phyloP scores from a whole-genome alignment of 2,329 filamentous ascomycete species.

The Diaporthe aspalathi region DNA sequence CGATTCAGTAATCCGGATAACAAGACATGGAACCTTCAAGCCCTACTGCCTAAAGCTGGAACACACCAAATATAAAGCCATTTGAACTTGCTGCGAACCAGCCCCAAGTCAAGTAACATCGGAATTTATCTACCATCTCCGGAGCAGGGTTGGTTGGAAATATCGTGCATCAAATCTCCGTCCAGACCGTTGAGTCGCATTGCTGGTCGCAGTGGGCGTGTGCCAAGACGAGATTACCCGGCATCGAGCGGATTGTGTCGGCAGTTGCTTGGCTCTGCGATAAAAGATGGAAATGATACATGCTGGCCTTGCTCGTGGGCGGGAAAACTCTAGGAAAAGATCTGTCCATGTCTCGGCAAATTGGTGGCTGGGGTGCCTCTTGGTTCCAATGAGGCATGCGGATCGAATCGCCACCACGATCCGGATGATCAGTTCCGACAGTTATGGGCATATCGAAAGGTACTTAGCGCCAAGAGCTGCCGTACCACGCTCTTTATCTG shows the following conservation, averaged over 20 bases:
- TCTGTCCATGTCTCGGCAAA: background rate
- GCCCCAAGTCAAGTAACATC: too few species aligned
- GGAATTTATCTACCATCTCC: too few species aligned
- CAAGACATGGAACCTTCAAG: too few species aligned
- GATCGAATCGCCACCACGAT: background rate
- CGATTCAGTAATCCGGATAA: too few species aligned
- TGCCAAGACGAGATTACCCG: constrained; percentile 18
- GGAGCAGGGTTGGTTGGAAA: too few species aligned
- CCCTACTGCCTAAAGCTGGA: too few species aligned
- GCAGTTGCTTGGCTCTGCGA: background rate
- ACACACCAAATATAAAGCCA: too few species aligned
- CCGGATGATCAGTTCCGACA: background rate
- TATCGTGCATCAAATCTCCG: too few species aligned
- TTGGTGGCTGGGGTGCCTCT: background rate
- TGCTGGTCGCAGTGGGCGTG: too few species aligned
- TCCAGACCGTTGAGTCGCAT: too few species aligned
- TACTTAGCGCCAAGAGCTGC: background rate
- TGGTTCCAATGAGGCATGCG: background rate
- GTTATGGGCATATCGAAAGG: background rate
- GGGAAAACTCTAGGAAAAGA: background rate
- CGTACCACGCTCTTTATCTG: background rate
- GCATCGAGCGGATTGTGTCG: background rate
- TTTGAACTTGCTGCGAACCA: too few species aligned
- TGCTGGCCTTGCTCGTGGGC: accelerated
- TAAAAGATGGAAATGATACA: too few species aligned